These are phyloP conservation scores for Corynespora cassiicola DNA, from an alignment of 2,329 filamentous ascomycete genomes.

Conservation along the genomic window DNA sequence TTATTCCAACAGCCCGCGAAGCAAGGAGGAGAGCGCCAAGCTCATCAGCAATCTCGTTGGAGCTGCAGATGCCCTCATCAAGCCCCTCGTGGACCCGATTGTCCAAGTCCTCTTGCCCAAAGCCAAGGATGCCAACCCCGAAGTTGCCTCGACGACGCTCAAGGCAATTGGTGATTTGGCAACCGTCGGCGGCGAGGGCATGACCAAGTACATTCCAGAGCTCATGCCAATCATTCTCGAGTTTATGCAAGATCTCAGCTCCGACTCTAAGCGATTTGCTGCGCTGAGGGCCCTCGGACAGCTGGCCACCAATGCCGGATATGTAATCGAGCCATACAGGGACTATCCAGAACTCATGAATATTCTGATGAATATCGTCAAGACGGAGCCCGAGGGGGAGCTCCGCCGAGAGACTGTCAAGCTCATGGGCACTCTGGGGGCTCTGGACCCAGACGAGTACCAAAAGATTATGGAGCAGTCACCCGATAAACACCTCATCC, in stretches of 20 bases:
- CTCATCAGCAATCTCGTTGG: slow-evolving; percentile 91
- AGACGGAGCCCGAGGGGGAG: slow-evolving; percentile 85
- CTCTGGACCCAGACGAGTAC: slow-evolving; percentile 94
- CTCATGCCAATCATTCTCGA: slow-evolving; percentile 96
- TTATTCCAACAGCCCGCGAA: slow-evolving; percentile 90
- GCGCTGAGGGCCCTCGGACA: slow-evolving; percentile 90
- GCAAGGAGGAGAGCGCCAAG: slow-evolving; percentile 96
- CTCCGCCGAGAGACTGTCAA: slow-evolving; percentile 95
- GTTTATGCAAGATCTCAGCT: slow-evolving; percentile 91
- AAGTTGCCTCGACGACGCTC: slow-evolving; percentile 92
- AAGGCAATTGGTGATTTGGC: slow-evolving; percentile 94
- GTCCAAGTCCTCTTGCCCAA: slow-evolving; percentile 94
- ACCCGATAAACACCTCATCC: slow-evolving; percentile 77
- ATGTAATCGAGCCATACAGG: slow-evolving; percentile 94
- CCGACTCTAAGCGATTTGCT: slow-evolving; percentile 86
- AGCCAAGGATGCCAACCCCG: slow-evolving; percentile 81
- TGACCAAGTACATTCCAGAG: slow-evolving; percentile 87
- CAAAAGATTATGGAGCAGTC: slow-evolving; percentile 91
- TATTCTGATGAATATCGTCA: slow-evolving; percentile 91
- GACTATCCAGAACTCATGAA: slow-evolving; percentile 94
- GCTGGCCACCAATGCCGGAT: slow-evolving; percentile 93
- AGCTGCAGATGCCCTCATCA: slow-evolving; percentile 90
- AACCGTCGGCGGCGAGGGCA: slow-evolving; percentile 90
- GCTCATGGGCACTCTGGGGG: slow-evolving; percentile 91
- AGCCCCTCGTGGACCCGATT: slow-evolving; percentile 97